A percentile compares a stretch with the other conserved stretches of the same genome.
These are phyloP conservation scores for Triangularia setosa DNA, from an alignment of 2,329 filamentous ascomycete species.

Conservation along the genomic window DNA sequence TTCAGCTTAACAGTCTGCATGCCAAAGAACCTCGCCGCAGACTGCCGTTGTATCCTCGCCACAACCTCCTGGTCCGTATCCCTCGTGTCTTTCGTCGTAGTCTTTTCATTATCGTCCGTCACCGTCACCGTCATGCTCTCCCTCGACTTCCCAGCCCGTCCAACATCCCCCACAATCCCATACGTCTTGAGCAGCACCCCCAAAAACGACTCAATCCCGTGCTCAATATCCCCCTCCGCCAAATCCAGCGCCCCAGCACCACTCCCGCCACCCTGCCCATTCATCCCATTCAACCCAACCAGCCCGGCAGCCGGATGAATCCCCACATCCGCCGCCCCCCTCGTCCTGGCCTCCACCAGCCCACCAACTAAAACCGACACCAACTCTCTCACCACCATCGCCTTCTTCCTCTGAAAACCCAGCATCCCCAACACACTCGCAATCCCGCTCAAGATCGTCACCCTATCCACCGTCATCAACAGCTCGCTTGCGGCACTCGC, in stretches of 20 bases:
- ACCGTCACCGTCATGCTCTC: slow-evolving; percentile 23
- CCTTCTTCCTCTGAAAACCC: slow-evolving; percentile 83
- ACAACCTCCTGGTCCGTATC: slow-evolving; percentile 48
- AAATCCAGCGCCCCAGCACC: slow-evolving; percentile 46
- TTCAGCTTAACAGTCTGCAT: slow-evolving; percentile 78
- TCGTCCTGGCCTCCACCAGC: slow-evolving; percentile 83
- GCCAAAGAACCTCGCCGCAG: slow-evolving; percentile 64
- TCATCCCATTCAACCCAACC: slow-evolving; percentile 61
- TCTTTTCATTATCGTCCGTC: slow-evolving; percentile 34
- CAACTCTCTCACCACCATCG: slow-evolving; percentile 81
- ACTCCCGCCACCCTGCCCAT: slow-evolving; percentile 40
- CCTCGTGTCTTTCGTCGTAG: background rate
- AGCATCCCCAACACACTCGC: slow-evolving; percentile 78
- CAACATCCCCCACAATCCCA: slow-evolving; percentile 55
- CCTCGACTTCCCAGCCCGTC: slow-evolving; percentile 13
- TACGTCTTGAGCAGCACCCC: slow-evolving; percentile 60
- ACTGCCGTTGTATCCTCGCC: slow-evolving; percentile 57
- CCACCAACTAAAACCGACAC: slow-evolving; percentile 78
- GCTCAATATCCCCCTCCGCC: slow-evolving; percentile 61
- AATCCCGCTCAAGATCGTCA: slow-evolving; percentile 79
- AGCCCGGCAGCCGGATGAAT: slow-evolving; percentile 90
- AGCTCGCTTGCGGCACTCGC: slow-evolving; percentile 57
- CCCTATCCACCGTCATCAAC: slow-evolving; percentile 70
- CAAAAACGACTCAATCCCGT: slow-evolving; percentile 61
- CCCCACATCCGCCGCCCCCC: slow-evolving; percentile 91